Evolutionary conservation across 257 asterid species (phyloP), one percentile per base, ranked within the genome.

Genomic region (Verbena officinalis): DNA sequence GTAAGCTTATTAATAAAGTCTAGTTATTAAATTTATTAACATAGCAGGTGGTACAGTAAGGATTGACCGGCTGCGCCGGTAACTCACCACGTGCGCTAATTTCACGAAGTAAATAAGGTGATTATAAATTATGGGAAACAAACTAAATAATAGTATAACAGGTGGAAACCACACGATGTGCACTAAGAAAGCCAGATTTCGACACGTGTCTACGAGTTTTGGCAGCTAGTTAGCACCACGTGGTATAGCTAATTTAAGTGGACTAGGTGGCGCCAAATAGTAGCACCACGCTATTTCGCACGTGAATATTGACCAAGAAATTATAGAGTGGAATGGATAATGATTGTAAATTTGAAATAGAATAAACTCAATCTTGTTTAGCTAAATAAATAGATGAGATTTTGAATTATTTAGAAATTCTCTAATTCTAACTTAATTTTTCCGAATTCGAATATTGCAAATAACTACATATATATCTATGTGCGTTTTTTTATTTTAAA

Each of bases 1-100:
- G 7, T 36, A 36, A 36, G 11, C 40, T 36, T 21, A 48, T 48
- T 17, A 48, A 17, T 17, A 9, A 3, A 17, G 5, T 46, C 22
- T 15, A 16, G 11, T 46, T 9, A 3, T 22, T 24, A 30, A 55
- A n/a, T 30, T 31, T 14, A n/a, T 13, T 14, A 30, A 9, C 9
- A 0, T 12, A 38, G 40, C 15, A 22, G 55, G 67, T 7, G 42
- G 55, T 10, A 27, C 55, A 45, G n/a, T 24, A 0, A 43, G 42
- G 19, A 2, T 7, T 11, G 13, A 64, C 70, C 15, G 70, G 62
- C 16, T 49, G 14, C 9, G 22, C 53, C 61, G 62, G 70, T 36
- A 64, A 52, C 38, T 52, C 42, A 36, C 24, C 70, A 64, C 70
- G 61, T 64, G 70, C 70, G 17, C 30, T 20, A 36, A 30, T 34